Evolutionary conservation across 1,139 yeast species (phyloP).

Genomic region (Geotrichum aggregatum): DNA sequence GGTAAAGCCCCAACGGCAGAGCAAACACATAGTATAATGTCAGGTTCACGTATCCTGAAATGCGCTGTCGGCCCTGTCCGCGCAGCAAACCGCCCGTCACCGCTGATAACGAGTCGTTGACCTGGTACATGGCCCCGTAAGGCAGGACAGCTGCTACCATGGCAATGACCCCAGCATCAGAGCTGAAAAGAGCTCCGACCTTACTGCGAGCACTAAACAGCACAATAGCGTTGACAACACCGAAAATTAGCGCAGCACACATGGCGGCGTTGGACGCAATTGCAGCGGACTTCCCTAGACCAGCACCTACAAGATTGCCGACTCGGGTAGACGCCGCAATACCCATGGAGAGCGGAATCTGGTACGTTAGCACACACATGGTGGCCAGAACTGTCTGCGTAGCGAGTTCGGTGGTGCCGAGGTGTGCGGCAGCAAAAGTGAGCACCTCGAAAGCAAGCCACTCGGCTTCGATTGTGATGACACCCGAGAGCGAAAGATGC

Average conservation of each 20-base stretch:
- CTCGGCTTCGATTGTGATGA: constrained; percentile 80
- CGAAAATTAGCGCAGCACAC: constrained; percentile 51
- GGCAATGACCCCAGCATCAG: constrained; percentile 57
- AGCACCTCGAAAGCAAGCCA: constrained; percentile 79
- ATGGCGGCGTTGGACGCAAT: constrained; percentile 63
- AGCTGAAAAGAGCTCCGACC: constrained; percentile 63
- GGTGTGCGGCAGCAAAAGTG: constrained; percentile 64
- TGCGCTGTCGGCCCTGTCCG: constrained; percentile 79
- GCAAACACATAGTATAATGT: constrained; percentile 66
- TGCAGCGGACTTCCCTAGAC: constrained; percentile 57
- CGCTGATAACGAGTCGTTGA: constrained; percentile 78
- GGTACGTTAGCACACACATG: constrained; percentile 71
- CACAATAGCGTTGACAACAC: constrained; percentile 51
- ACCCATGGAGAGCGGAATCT: constrained; percentile 83
- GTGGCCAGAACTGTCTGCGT: constrained; percentile 85
- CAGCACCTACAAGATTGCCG: constrained; percentile 82
- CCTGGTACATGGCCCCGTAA: constrained; percentile 63
- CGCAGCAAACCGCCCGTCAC: constrained; percentile 79
- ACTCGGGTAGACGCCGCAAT: constrained; percentile 83
- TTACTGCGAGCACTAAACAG: constrained; percentile 49
- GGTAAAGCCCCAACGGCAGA: constrained; percentile 62
- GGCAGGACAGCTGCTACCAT: constrained; percentile 57
- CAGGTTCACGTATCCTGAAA: constrained; percentile 75
- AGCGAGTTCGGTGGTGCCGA: constrained; percentile 77
- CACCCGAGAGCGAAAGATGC: constrained; percentile 71